A percentile compares a stretch with the other conserved stretches of the same genome.
Evolutionary conservation across 2,329 filamentous ascomycete genomes (phyloP).

Genomic region (Cercospora citrullina): DNA sequence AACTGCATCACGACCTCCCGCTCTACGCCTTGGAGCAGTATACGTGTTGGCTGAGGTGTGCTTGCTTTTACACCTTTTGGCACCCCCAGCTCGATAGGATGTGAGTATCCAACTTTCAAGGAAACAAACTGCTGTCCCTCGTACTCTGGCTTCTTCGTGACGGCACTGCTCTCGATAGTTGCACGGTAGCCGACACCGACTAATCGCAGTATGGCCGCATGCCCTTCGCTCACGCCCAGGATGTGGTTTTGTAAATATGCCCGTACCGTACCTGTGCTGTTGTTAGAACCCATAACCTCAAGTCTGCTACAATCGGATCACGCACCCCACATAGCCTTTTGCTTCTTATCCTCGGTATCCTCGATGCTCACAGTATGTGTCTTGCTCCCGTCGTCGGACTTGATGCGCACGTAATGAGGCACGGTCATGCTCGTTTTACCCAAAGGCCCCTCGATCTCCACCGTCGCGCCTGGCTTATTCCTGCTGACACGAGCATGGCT

Average conservation of each 20-base stretch:
- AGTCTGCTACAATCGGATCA: conserved; percentile 20
- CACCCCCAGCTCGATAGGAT: conserved; percentile 86
- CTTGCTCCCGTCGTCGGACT: conserved; percentile 62
- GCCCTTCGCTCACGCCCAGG: conserved; percentile 91
- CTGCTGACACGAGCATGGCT: conserved; percentile 61
- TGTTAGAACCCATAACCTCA: conserved; percentile 1
- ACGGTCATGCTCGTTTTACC: conserved; percentile 76
- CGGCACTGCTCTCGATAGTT: conserved; percentile 73
- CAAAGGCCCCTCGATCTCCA: conserved; percentile 78
- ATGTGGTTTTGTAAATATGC: conserved; percentile 89
- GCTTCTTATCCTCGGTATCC: conserved; percentile 67
- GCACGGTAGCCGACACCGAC: conserved; percentile 96
- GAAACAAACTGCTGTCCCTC: conserved; percentile 85
- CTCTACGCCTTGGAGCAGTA: conserved; percentile 84
- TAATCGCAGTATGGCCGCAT: conserved; percentile 86
- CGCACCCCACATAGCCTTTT: conserved; percentile 95
- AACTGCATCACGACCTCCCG: conserved; percentile 87
- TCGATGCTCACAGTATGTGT: conserved; percentile 69
- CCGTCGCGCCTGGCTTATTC: conserved; percentile 59
- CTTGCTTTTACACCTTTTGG: conserved; percentile 81
- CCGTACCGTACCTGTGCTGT: conserved; percentile 74
- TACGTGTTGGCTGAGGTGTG: conserved; percentile 85
- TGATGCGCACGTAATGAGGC: conserved; percentile 74
- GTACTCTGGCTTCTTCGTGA: conserved; percentile 65
- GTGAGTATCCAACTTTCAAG: conserved; percentile 93